These are phyloP conservation scores for Thielaviopsis punctulata DNA, from an alignment of 2,329 filamentous ascomycete genomes.

Conservation along the genomic window DNA sequence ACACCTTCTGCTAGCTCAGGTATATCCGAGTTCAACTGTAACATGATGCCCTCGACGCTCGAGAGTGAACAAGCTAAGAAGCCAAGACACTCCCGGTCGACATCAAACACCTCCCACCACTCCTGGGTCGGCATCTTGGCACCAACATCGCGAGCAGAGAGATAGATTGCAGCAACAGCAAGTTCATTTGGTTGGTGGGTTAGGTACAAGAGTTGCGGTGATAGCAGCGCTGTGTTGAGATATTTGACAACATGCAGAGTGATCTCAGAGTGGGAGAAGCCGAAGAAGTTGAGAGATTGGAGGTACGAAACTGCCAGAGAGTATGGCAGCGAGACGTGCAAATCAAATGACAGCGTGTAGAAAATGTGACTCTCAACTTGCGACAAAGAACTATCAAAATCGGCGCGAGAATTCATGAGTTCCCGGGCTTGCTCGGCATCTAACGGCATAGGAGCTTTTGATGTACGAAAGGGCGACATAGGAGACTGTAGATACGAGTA, in stretches of 20 bases:
- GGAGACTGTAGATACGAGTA: slow-evolving; percentile 64
- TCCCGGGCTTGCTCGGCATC: slow-evolving; percentile 47
- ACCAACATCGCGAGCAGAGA: slow-evolving; percentile 61
- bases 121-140: slow-evolving; percentile 66
- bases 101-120: slow-evolving; percentile 98
- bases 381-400: slow-evolving; percentile 46
- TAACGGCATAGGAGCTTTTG: slow-evolving; percentile 17
- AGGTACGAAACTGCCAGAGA: slow-evolving; percentile 80
- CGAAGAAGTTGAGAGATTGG: slow-evolving; percentile 63
- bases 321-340: slow-evolving; percentile 72
- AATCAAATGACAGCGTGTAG: slow-evolving; percentile 60
- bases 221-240: slow-evolving; percentile 73
- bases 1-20: slow-evolving; percentile 31
- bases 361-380: slow-evolving; percentile 64
- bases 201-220: slow-evolving; percentile 74
- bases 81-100: slow-evolving; percentile 82
- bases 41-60: slow-evolving; percentile 57
- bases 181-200: slow-evolving; percentile 80
- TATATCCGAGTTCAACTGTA: slow-evolving; percentile 39
- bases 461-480: slow-evolving; percentile 29
- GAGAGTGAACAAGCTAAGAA: slow-evolving; percentile 77
- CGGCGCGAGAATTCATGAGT: slow-evolving; percentile 53
- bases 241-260: slow-evolving; percentile 48
- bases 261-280: slow-evolving; percentile 10
- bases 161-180: slow-evolving; percentile 77